These are phyloP conservation scores for Spathaspora gorwiae DNA, from an alignment of 805 yeast species.

Conservation along the genomic window DNA sequence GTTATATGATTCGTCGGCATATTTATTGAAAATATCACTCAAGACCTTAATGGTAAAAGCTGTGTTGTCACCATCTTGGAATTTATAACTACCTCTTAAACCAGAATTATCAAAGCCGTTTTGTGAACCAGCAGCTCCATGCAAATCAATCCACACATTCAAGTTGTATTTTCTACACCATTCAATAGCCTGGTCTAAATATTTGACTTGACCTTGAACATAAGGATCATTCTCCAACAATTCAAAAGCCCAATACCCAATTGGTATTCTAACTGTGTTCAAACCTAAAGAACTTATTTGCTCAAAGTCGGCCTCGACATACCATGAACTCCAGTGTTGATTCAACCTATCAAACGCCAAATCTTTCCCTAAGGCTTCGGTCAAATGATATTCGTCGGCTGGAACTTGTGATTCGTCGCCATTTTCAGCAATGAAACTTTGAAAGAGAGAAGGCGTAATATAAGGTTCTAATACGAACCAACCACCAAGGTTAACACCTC, in stretches of 20 bases:
- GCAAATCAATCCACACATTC: conserved; percentile 87
- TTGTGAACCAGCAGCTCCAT: conserved; percentile 96
- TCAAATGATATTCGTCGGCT: conserved; percentile 77
- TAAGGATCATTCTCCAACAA: conserved; percentile 69
- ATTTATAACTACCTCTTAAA: conserved; percentile 55
- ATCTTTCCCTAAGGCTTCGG: conserved; percentile 55
- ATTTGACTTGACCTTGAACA: conserved; percentile 72
- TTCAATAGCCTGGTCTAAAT: conserved; percentile 68
- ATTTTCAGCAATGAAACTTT: conserved; percentile 39
- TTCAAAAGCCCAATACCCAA: conserved; percentile 92
- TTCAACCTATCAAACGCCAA: conserved; percentile 49
- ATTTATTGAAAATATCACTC: conserved; percentile 51
- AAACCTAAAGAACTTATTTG: conserved; percentile 60
- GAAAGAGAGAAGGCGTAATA: conserved; percentile 75
- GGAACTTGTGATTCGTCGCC: conserved; percentile 45
- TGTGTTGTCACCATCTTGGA: conserved; percentile 54
- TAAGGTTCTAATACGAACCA: conserved; percentile 88
- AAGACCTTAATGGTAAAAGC: conserved; percentile 54
- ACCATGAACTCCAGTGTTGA: conserved; percentile 76
- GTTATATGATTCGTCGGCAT: conserved; percentile 54
- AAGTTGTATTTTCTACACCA: conserved; percentile 66
- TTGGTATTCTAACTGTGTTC: conserved; percentile 84
- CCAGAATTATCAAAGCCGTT: conserved; percentile 97
- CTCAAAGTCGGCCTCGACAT: conserved; percentile 66
- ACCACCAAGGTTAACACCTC: conserved; percentile 84